Evolutionary conservation across 192 early-diverging fungal genomes (phyloP), one percentile per base, ranked within the genome.

Genomic region (Lunasporangiospora selenospora): DNA sequence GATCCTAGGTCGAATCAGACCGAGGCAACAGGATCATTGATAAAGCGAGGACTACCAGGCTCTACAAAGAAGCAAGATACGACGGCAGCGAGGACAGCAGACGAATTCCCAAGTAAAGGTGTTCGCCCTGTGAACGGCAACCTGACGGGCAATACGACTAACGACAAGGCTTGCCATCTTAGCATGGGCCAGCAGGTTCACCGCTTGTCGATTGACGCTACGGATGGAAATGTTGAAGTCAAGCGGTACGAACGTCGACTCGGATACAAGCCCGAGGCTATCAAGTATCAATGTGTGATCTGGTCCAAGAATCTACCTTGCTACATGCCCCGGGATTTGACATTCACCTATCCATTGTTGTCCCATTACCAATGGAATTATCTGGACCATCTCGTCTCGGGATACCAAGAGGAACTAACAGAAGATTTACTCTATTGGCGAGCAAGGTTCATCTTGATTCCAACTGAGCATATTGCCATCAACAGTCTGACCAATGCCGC

Each of bases 141-240:
- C 16, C 8, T 32, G 2, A 47, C 69, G 11, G 45, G 27, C 11
- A 54, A 29, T 15, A 36, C 32, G 21, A 26, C 51, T 32, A 78
- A 67, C n/a, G 53, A 43, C 52, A 66, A 59, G 30, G 57, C 80
- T 5, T 88, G 81, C 33, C 95, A 87, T 82, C 81, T 98, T 21
- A 92, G 89, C 67, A 90, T 95, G 77, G 96, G 96, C 0, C 91
- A 95, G 58, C 92, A 96, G 65, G 81, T 98, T 8, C 96, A 98
- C 53, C 75, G 82, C 27, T 80, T 98, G 4, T 88, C 84, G n/a
- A 82, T 82, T 58, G 87, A 90, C 48, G 83, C 87, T 49, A 76
- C 85, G 1, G 42, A 75, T 19, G 62, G 52, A 19, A 93, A 90
- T 55, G 87, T 96, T 0, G 95, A 94, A 56, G 89, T 99, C 31